Evolutionary conservation across 2,329 filamentous ascomycete species (phyloP).

Genomic region (Amphichorda felina): DNA sequence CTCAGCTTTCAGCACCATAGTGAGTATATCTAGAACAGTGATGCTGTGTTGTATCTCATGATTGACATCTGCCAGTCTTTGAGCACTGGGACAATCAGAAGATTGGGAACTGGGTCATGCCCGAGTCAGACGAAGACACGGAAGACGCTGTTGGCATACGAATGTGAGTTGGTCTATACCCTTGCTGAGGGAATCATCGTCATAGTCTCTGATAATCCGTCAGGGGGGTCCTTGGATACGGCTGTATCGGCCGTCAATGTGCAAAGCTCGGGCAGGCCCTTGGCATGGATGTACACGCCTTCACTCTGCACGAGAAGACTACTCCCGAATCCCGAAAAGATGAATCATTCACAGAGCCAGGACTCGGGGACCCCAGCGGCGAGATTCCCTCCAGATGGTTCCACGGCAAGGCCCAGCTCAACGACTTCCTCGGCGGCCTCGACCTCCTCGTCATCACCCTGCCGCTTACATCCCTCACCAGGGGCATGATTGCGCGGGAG

Average conservation of each 20-base stretch:
- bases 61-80: slow-evolving; percentile 20
- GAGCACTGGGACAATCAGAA: slow-evolving; percentile 31
- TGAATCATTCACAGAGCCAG: slow-evolving; percentile 53
- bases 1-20: slow-evolving; percentile 34
- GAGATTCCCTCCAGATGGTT: slow-evolving; percentile 38
- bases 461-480: slow-evolving; percentile 36
- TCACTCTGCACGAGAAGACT: slow-evolving; percentile 57
- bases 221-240: slow-evolving; percentile 42
- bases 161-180: slow-evolving; percentile 25
- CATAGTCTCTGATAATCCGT: no score
- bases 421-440: slow-evolving; percentile 37
- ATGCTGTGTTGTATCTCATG: background rate
- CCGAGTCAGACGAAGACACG: slow-evolving; percentile 12
- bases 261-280: slow-evolving; percentile 48
- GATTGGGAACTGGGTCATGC: slow-evolving; percentile 28
- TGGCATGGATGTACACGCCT: slow-evolving; percentile 64
- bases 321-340: slow-evolving; percentile 56
- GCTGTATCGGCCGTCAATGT: slow-evolving; percentile 39
- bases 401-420: slow-evolving; percentile 31
- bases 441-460: slow-evolving; percentile 40
- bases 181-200: background rate
- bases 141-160: slow-evolving; percentile 34
- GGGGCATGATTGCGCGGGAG: slow-evolving; percentile 34
- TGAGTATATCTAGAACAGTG: slow-evolving; percentile 9
- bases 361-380: slow-evolving; percentile 45